phyloP scores from a whole-genome alignment of 768 basidiomycete species.

The Boletus subcaerulescens region DNA sequence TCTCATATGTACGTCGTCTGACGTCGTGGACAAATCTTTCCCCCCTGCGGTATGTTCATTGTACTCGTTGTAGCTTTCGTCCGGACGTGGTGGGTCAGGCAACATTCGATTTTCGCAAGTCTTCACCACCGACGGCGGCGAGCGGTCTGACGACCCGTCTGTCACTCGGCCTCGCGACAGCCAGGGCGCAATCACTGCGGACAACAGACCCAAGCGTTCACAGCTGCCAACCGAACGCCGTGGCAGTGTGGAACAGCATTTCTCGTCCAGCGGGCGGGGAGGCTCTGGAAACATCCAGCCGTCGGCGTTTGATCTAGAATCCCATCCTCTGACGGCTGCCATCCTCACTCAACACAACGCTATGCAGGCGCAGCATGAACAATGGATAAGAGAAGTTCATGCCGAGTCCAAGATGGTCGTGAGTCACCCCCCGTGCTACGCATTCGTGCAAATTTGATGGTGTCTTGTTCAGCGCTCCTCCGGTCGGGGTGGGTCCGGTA shows the following conservation, averaged over 20 bases:
- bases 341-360: constrained; percentile 21
- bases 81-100: constrained; percentile 25
- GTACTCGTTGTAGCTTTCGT: constrained; percentile 9
- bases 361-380: constrained; percentile 14
- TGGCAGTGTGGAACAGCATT: not conserved
- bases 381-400: constrained; percentile 10
- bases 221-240: not conserved
- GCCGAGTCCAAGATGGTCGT: constrained; percentile 19
- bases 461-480: constrained; percentile 19
- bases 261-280: constrained; percentile 24
- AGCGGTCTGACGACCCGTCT: not conserved
- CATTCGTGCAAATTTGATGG: not conserved
- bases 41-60: not conserved
- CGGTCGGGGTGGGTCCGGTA: constrained; percentile 27
- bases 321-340: constrained; percentile 24
- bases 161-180: not conserved
- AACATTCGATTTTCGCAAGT: constrained; percentile 10
- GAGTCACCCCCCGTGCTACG: constrained; percentile 1
- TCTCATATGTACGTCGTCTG: constrained; percentile 15
- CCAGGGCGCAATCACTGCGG: not conserved
- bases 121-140: not conserved
- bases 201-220: not conserved
- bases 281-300: constrained; percentile 25
- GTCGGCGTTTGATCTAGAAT: not conserved
- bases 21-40: not conserved